Percentiles rank a stretch among this genome's conserved stretches.
These are phyloP conservation scores for Cutaneotrichosporon cutaneum DNA, from an alignment of 1,284 basidiomycete species.

Conservation along the genomic window DNA sequence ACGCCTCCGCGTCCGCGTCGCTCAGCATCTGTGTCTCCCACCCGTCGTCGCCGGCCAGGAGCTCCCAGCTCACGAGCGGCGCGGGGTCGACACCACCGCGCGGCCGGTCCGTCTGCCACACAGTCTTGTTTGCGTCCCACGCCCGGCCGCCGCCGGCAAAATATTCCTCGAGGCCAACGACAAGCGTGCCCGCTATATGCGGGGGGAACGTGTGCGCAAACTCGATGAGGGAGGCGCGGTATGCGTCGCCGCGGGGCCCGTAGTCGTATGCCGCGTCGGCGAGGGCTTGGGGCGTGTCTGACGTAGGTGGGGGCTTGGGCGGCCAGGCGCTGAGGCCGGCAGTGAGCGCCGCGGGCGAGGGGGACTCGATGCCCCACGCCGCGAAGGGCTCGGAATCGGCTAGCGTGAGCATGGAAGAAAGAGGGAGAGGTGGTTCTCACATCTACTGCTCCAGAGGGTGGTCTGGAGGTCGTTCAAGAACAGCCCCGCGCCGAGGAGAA, in stretches of 20 bases:
- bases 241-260: slow-evolving; percentile 26
- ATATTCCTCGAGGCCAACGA: slow-evolving; percentile 26
- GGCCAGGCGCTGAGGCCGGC: no score
- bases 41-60: slow-evolving; percentile 29
- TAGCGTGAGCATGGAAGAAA: no score
- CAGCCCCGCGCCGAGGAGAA: no score
- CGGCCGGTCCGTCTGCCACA: slow-evolving; percentile 53
- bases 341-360: no score
- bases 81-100: slow-evolving; percentile 10
- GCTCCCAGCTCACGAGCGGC: slow-evolving; percentile 39
- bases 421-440: no score
- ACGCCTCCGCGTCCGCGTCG: slow-evolving; percentile 26
- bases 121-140: slow-evolving; percentile 6
- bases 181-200: slow-evolving; percentile 12
- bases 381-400: no score
- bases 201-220: slow-evolving; percentile 35
- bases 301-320: no score
- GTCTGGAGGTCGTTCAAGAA: slow-evolving; percentile 11
- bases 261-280: slow-evolving; percentile 41
- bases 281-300: slow-evolving; percentile 23
- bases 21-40: slow-evolving; percentile 47
- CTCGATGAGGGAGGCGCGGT: slow-evolving; percentile 28
- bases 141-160: not conserved
- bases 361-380: no score
- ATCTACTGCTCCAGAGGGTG: no score